Conservation (phyloP, 768 basidiomycete genomes). For the Suillus discolor region DNA sequence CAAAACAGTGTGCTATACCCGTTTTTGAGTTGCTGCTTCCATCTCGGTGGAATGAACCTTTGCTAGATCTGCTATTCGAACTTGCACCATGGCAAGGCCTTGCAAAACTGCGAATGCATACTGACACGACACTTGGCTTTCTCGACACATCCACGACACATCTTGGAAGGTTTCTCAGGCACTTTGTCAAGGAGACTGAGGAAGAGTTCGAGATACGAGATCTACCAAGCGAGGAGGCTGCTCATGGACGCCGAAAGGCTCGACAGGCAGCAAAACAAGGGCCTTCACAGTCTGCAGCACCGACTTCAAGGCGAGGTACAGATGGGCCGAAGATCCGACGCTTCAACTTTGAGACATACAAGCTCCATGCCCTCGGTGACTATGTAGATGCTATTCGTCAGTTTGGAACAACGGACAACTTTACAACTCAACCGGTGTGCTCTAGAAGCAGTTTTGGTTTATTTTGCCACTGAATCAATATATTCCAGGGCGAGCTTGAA, state of each 20-base stretch:
- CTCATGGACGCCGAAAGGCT: conserved; percentile 21
- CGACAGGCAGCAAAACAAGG: neutral
- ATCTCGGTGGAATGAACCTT: neutral
- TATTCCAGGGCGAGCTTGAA: conserved; percentile 38
- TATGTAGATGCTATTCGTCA: conserved; percentile 2
- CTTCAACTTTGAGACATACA: conserved; percentile 16
- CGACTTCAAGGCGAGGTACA: too few species aligned
- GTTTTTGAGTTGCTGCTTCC: conserved; percentile 30
- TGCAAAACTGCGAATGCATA: neutral
- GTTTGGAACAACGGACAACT: conserved; percentile 28
- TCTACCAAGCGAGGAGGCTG: conserved; percentile 39
- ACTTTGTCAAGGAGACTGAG: neutral
- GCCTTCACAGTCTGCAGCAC: too few species aligned
- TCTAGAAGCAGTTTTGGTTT: neutral
- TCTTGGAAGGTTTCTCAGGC: conserved; percentile 20
- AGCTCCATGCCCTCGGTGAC: conserved; percentile 15
- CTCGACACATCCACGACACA: neutral
- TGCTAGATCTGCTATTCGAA: conserved; percentile 23
- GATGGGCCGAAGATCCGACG: neutral
- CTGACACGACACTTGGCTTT: neutral
- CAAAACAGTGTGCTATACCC: conserved; percentile 30
- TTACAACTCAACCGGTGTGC: conserved; percentile 33
- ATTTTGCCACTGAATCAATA: neutral
- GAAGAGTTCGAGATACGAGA: conserved; percentile 30
- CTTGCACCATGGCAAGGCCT: conserved; percentile 23